These are phyloP conservation scores for Escallonia rubra DNA, from an alignment of 129 eudicot species.

Conservation along the genomic window DNA sequence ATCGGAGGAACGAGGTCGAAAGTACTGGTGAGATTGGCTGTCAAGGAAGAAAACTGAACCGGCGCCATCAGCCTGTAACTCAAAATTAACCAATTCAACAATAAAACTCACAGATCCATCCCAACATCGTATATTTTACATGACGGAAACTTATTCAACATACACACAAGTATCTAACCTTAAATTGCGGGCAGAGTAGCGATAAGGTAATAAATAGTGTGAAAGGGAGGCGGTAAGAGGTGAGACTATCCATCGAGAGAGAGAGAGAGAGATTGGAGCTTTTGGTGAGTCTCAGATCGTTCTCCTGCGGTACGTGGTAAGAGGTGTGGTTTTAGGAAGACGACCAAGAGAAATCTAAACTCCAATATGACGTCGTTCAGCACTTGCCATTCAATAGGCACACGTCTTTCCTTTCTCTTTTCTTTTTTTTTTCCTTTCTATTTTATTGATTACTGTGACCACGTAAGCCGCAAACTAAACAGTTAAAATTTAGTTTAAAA, in stretches of 20 bases:
- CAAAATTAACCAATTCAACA: not conserved
- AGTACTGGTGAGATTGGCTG: constrained; percentile 46
- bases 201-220: constrained; percentile 4
- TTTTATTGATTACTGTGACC: too few species aligned
- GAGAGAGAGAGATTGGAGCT: not conserved
- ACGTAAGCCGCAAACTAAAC: too few species aligned
- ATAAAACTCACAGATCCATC: constrained; percentile 10
- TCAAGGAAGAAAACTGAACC: constrained; percentile 72
- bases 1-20: constrained; percentile 40
- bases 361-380: too few species aligned
- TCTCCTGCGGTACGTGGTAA: too few species aligned
- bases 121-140: not conserved
- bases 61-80: constrained; percentile 44
- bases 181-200: constrained; percentile 11
- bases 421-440: too few species aligned
- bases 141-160: not conserved
- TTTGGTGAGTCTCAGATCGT: not conserved
- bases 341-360: too few species aligned
- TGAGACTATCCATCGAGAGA: constrained; percentile 9
- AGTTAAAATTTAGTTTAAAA: too few species aligned
- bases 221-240: not conserved
- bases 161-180: constrained; percentile 10
- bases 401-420: too few species aligned
- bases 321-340: too few species aligned
- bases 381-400: too few species aligned